These are phyloP conservation scores for Fusarium tricinctum DNA, from an alignment of 2,329 filamentous ascomycete species.

Conservation along the genomic window DNA sequence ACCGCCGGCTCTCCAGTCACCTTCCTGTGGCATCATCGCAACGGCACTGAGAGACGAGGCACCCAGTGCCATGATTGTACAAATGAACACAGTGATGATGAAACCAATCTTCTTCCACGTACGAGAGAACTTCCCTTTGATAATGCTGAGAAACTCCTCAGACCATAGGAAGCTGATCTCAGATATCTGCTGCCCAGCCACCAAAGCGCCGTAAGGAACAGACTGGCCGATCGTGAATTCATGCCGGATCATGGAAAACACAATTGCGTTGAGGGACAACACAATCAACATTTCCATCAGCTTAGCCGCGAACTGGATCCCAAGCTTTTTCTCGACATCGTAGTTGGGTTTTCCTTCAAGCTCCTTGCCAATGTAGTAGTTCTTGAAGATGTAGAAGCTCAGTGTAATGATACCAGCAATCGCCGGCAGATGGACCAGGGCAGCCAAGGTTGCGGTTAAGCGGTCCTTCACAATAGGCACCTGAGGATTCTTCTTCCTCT, in stretches of 20 bases:
- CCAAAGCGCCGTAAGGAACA: slow-evolving; percentile 40
- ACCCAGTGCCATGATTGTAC: slow-evolving; percentile 35
- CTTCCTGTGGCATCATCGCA: slow-evolving; percentile 45
- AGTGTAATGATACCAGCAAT: slow-evolving; percentile 35
- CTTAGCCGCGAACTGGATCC: slow-evolving; percentile 42
- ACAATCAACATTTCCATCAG: slow-evolving; percentile 45
- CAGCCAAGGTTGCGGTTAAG: slow-evolving; percentile 28
- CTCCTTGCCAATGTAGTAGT: slow-evolving; percentile 45
- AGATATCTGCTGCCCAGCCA: slow-evolving; percentile 41
- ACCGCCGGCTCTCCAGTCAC: slow-evolving; percentile 38
- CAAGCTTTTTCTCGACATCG: slow-evolving; percentile 40
- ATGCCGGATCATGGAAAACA: slow-evolving; percentile 39
- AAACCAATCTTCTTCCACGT: slow-evolving; percentile 41
- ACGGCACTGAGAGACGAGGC: slow-evolving; percentile 42
- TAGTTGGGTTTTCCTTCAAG: slow-evolving; percentile 35
- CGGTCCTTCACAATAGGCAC: slow-evolving; percentile 42
- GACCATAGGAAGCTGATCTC: slow-evolving; percentile 45
- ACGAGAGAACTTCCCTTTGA: slow-evolving; percentile 35
- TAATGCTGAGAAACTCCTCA: slow-evolving; percentile 36
- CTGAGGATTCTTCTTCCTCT: slow-evolving; percentile 20
- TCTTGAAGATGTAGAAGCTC: slow-evolving; percentile 45
- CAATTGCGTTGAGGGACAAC: slow-evolving; percentile 34
- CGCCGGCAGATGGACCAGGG: slow-evolving; percentile 37
- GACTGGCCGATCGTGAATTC: slow-evolving; percentile 38
- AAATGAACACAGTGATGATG: slow-evolving; percentile 27